Evolutionary conservation across 495 filamentous ascomycete genomes (phyloP).

Genomic region (Durotheca rogersii): DNA sequence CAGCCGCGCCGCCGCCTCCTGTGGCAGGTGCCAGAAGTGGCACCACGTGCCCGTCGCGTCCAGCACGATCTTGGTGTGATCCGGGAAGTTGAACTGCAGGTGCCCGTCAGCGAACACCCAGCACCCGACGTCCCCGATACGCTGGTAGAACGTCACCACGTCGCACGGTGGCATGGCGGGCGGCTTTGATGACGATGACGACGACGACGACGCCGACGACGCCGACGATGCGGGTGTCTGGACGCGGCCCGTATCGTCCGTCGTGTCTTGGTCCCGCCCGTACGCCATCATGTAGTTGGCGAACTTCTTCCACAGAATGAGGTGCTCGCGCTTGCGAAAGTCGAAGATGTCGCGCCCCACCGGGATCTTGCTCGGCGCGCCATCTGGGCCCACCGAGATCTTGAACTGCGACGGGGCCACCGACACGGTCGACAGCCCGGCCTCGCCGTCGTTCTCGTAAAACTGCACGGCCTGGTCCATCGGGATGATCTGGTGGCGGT

Average conservation of each 20-base stretch:
- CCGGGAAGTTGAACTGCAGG: conserved; percentile 93
- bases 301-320: conserved; percentile 87
- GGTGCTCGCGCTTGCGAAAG: conserved; percentile 67
- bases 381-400: conserved; percentile 51
- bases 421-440: conserved; percentile 62
- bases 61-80: conserved; percentile 91
- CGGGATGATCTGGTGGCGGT: conserved; percentile 66
- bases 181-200: conserved; percentile 46
- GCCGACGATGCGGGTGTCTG: conserved; percentile 51
- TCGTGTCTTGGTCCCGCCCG: conserved; percentile 53
- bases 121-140: conserved; percentile 81
- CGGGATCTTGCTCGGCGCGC: conserved; percentile 54
- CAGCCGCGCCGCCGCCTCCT: conserved; percentile 65
- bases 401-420: conserved; percentile 63
- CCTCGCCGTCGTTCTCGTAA: conserved; percentile 70
- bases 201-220: conserved; percentile 43
- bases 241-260: conserved; percentile 45
- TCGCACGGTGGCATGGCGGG: conserved; percentile 51
- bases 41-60: conserved; percentile 73
- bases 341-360: conserved; percentile 60
- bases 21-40: conserved; percentile 80
- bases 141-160: conserved; percentile 85
- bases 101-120: conserved; percentile 89
- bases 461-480: conserved; percentile 68
- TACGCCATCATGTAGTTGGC: conserved; percentile 86